Evolutionary conservation across 805 yeast species (phyloP).

Genomic region (Metschnikowia noctiluminum): DNA sequence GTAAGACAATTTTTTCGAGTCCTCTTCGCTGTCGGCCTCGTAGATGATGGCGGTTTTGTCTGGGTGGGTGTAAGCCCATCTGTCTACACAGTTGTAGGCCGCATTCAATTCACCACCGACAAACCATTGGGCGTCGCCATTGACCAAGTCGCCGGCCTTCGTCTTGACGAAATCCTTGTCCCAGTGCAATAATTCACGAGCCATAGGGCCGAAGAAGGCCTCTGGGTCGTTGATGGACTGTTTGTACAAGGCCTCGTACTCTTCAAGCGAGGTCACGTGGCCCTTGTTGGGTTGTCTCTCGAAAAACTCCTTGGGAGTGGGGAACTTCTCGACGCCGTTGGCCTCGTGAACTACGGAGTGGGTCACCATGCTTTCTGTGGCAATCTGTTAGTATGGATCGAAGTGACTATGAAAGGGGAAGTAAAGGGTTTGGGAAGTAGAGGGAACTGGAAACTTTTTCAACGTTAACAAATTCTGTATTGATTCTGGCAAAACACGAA

Average conservation of each 20-base stretch:
- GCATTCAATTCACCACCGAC: slow-evolving; percentile 79
- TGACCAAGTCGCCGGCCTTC: slow-evolving; percentile 45
- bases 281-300: slow-evolving; percentile 61
- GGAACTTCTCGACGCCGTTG: slow-evolving; percentile 45
- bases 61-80: slow-evolving; percentile 72
- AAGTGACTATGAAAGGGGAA: no score
- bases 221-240: slow-evolving; percentile 57
- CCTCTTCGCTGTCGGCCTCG: slow-evolving; percentile 77
- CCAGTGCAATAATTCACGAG: slow-evolving; percentile 51
- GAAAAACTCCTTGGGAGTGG: slow-evolving; percentile 53
- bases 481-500: no score
- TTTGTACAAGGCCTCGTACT: slow-evolving; percentile 57
- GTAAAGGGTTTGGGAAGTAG: no score
- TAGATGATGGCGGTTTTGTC: slow-evolving; percentile 70
- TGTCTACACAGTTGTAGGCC: slow-evolving; percentile 75
- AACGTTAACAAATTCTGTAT: no score
- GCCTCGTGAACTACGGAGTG: slow-evolving; percentile 62
- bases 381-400: not conserved
- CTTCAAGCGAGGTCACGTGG: slow-evolving; percentile 56
- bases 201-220: slow-evolving; percentile 53
- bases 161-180: slow-evolving; percentile 45
- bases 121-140: slow-evolving; percentile 64
- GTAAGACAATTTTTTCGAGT: slow-evolving; percentile 60
- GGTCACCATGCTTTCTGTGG: slow-evolving; percentile 21
- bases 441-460: no score